Evolutionary conservation across 1,139 yeast species (phyloP).

Genomic region (Barnettozyma hawaiiensis): DNA sequence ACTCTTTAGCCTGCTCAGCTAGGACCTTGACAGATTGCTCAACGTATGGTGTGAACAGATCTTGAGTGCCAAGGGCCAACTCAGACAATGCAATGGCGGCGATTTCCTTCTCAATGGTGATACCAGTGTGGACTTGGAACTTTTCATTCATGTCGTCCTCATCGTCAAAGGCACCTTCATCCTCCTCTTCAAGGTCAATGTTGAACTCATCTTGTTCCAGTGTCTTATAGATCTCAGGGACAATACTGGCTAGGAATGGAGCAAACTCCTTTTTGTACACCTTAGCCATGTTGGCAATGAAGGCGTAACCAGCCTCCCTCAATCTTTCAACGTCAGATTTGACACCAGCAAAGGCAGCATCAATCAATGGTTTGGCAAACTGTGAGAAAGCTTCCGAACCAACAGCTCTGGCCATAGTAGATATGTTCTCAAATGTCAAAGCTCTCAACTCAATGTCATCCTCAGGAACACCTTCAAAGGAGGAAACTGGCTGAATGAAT

Average conservation of each 20-base stretch:
- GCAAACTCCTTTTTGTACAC: slow-evolving; percentile 89
- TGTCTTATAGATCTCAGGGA: slow-evolving; percentile 81
- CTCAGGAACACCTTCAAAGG: slow-evolving; percentile 66
- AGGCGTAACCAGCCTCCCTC: slow-evolving; percentile 94
- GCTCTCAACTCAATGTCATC: slow-evolving; percentile 86
- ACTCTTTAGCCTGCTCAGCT: slow-evolving; percentile 71
- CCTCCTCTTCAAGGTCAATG: slow-evolving; percentile 33
- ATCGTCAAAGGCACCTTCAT: slow-evolving; percentile 34
- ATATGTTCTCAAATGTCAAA: slow-evolving; percentile 84
- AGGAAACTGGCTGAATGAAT: slow-evolving; percentile 61
- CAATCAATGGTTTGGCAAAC: slow-evolving; percentile 83
- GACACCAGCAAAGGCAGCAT: slow-evolving; percentile 79
- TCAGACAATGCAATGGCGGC: slow-evolving; percentile 93
- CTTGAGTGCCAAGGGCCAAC: slow-evolving; percentile 80
- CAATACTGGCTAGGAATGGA: slow-evolving; percentile 73
- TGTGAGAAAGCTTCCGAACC: slow-evolving; percentile 84
- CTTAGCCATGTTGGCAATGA: slow-evolving; percentile 89
- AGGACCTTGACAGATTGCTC: slow-evolving; percentile 64
- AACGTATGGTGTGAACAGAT: slow-evolving; percentile 71
- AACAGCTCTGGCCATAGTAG: slow-evolving; percentile 95
- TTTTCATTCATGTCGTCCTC: slow-evolving; percentile 61
- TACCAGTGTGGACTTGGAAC: slow-evolving; percentile 86
- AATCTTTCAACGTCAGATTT: slow-evolving; percentile 76
- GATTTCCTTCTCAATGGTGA: slow-evolving; percentile 93
- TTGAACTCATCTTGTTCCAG: slow-evolving; percentile 79